phyloP scores from a whole-genome alignment of 345 rosid genomes.

The Hibiscus tridactylites region DNA sequence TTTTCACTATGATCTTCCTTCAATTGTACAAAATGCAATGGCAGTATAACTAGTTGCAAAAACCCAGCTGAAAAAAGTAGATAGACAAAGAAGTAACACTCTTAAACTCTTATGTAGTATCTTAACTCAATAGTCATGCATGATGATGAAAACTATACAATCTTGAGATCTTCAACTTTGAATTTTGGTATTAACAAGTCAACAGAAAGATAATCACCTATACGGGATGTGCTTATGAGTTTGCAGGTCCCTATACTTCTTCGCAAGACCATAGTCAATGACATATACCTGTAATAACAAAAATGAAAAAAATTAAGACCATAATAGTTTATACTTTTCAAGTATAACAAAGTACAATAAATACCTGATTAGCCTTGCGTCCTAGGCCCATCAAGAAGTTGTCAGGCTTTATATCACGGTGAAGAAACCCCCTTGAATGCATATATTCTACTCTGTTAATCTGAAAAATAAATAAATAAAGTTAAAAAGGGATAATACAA shows the following conservation, averaged over 20 bases:
- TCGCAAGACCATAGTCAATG: conserved; percentile 85
- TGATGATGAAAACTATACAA: background rate
- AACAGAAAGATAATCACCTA: conserved; percentile 30
- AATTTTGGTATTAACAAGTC: background rate
- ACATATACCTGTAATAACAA: conserved; percentile 46
- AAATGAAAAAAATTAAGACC: background rate
- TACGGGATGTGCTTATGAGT: conserved; percentile 83
- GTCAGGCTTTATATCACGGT: conserved; percentile 87
- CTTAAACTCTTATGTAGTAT: background rate
- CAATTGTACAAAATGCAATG: background rate
- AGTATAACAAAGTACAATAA: background rate
- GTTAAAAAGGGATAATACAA: background rate
- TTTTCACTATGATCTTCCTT: background rate
- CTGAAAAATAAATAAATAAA: conserved; percentile 27
- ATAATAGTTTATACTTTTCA: background rate
- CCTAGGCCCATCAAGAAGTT: conserved; percentile 85
- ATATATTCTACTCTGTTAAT: conserved; percentile 72
- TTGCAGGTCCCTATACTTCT: conserved; percentile 85
- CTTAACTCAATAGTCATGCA: background rate
- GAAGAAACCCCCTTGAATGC: conserved; percentile 77
- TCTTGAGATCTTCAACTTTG: background rate
- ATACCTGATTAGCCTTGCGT: conserved; percentile 78
- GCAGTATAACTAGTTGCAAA: background rate
- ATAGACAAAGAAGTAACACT: background rate
- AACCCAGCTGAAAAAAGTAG: background rate